Conservation (phyloP, 1,139 yeast species). For the Protomyces gravidus region DNA sequence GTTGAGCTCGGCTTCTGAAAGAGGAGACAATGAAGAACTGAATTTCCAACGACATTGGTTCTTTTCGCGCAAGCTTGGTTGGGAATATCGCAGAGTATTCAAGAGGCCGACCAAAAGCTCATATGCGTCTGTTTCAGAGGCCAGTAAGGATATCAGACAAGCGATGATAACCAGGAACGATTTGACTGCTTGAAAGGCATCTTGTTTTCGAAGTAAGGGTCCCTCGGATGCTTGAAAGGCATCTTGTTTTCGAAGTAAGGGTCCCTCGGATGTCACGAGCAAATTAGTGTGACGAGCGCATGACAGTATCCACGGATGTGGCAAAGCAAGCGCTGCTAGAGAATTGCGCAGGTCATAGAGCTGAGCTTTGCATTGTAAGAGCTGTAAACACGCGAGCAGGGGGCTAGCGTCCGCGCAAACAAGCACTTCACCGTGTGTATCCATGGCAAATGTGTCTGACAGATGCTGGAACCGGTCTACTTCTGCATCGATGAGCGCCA, state of each 20-base stretch:
- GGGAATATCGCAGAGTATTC: too few relatives aligned
- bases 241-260: neutral
- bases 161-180: too few relatives aligned
- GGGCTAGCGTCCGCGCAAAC: neutral
- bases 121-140: too few relatives aligned
- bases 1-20: too few relatives aligned
- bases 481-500: neutral
- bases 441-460: neutral
- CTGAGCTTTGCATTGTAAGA: neutral
- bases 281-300: neutral
- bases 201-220: neutral
- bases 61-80: too few relatives aligned
- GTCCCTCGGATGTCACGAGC: neutral
- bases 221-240: neutral
- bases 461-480: neutral
- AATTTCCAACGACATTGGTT: too few relatives aligned
- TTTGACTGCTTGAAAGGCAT: neutral
- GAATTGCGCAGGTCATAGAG: neutral
- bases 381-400: neutral
- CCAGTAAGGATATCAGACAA: too few relatives aligned
- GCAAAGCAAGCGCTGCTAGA: neutral
- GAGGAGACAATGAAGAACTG: too few relatives aligned
- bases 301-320: neutral
- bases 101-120: too few relatives aligned
- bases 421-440: neutral